Evolutionary conservation across 1,284 basidiomycete species (phyloP).

Genomic region (Ganoderma sinense): DNA sequence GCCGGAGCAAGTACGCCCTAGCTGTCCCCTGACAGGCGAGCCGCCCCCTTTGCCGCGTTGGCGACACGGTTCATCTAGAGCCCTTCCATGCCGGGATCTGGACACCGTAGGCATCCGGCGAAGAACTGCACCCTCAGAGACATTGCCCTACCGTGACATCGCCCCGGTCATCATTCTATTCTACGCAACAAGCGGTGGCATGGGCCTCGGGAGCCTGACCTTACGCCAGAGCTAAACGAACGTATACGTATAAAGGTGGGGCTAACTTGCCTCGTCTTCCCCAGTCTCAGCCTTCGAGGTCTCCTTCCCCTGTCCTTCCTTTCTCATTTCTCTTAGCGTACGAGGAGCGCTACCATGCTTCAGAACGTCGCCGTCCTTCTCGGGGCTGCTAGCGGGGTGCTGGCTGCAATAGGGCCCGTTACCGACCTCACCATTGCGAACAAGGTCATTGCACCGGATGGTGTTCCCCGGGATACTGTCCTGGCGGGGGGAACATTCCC

Average conservation of each 20-base stretch:
- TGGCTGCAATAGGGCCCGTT: constrained; percentile 24
- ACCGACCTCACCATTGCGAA: constrained; percentile 29
- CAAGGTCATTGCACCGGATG: constrained; percentile 30
- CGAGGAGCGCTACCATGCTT: neutral
- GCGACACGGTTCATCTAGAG: neutral
- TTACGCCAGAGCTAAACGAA: neutral
- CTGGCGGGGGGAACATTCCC: constrained; percentile 35
- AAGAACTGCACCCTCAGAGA: neutral
- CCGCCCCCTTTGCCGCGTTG: neutral
- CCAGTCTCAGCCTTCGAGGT: neutral
- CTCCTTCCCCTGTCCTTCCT: neutral
- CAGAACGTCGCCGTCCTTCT: neutral
- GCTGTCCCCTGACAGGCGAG: neutral
- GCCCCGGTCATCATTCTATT: neutral
- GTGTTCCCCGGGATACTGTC: constrained; percentile 27
- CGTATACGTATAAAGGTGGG: neutral
- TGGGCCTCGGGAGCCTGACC: neutral
- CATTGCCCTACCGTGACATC: neutral
- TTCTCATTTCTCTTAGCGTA: constrained; percentile 1
- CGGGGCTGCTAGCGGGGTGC: neutral
- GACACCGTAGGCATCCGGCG: neutral
- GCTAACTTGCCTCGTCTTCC: neutral
- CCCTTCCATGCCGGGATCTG: neutral
- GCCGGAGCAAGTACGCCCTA: neutral
- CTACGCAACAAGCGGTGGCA: neutral